Evolutionary conservation across 495 filamentous ascomycete genomes (phyloP), one percentile per base, ranked within the genome.

Genomic region (Podospora bellae-mahoneyi): DNA sequence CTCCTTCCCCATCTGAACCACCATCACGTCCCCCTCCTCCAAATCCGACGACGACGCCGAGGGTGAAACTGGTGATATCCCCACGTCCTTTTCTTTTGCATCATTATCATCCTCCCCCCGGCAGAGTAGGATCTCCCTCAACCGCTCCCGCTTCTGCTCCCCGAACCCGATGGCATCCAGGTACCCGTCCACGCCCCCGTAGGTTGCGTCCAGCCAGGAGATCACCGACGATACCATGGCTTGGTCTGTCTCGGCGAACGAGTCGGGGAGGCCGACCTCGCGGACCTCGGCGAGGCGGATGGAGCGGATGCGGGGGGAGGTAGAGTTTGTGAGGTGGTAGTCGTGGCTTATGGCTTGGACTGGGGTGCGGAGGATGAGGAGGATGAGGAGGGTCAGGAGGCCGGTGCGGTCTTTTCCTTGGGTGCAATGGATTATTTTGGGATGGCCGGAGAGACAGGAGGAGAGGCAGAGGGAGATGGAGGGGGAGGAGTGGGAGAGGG

Each of bases 331-430:
- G 20, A 86, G 74, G 30, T 74, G 60, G 76, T 94, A 96, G 76
- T 95, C 93, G 64, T 86, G 74, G 15, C 77, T 73, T 18, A 95
- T 85, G 0, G 86, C 87, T 0, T 82, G 78, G 0, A 79, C 62
- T 0, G 87, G 85, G 0, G 91, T 84, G 10, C 77, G 75, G 3
- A 88, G 81, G 2, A 90, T 75, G 32, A 93, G 74, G 1, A 94
- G 76, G 0, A 85, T 71, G 20, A 96, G 80, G 13, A 89, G 77
- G n/a, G 92, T 77, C 26, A 91, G 80, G 2, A 95, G 79, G 0
- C 93, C 93, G 0, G 92, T 95, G 0, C 92, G 86, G 74, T 96
- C 93, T 73, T 97, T 97, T 48, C 93, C 93, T 74, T 95, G 91
- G 3, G 92, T 93, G 78, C 93, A 96, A 80, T 95, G 92, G 5